These are phyloP conservation scores for Ascochyta rabiei DNA, from an alignment of 2,329 filamentous ascomycete genomes.

Conservation along the genomic window DNA sequence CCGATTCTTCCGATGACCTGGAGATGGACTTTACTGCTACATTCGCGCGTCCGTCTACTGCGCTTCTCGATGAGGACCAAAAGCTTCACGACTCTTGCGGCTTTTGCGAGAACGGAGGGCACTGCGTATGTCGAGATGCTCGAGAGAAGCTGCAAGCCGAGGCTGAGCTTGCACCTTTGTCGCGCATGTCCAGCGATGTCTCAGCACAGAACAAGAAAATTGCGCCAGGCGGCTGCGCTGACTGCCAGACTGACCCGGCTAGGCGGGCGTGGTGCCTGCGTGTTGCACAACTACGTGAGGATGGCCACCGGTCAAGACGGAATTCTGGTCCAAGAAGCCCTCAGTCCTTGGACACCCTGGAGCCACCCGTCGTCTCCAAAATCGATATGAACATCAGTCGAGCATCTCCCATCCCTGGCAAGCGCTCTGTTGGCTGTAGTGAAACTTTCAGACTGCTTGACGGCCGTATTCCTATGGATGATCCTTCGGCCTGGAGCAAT, in stretches of 20 bases:
- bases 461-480: slow-evolving; percentile 41
- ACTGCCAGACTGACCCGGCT: slow-evolving; percentile 43
- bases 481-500: slow-evolving; percentile 41
- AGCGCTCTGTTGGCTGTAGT: slow-evolving; percentile 41
- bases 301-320: slow-evolving; percentile 7
- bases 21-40: slow-evolving; percentile 45
- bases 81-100: slow-evolving; percentile 35
- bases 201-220: slow-evolving; percentile 6
- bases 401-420: slow-evolving; percentile 13
- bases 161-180: slow-evolving; percentile 19
- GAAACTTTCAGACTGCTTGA: slow-evolving; percentile 45
- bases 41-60: slow-evolving; percentile 26
- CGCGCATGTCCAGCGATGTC: slow-evolving; percentile 12
- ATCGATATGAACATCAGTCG: slow-evolving; percentile 24
- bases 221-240: slow-evolving; percentile 42
- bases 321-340: slow-evolving; percentile 8
- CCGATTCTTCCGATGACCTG: slow-evolving; percentile 18
- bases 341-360: slow-evolving; percentile 32
- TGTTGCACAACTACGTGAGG: slow-evolving; percentile 38
- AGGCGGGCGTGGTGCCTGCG: slow-evolving; percentile 45
- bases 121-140: slow-evolving; percentile 40
- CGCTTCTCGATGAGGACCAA: slow-evolving; percentile 27
- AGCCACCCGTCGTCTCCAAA: slow-evolving; percentile 33
- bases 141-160: slow-evolving; percentile 16
- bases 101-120: slow-evolving; percentile 40